Conservation (phyloP, 257 asterid species). For the Salvia hispanica region DNA sequence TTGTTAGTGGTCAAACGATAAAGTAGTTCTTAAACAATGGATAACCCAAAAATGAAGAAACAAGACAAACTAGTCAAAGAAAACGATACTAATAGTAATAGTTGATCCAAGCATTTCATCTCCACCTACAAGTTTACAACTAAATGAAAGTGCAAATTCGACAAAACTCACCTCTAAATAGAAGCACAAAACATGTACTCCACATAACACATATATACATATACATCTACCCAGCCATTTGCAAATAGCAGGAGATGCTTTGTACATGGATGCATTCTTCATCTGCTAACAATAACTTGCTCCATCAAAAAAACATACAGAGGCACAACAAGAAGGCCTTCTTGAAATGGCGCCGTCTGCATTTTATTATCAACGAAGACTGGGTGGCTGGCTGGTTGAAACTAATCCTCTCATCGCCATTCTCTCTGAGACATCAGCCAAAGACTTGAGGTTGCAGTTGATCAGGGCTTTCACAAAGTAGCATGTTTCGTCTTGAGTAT, state of each 20-base stretch:
- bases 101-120: background rate
- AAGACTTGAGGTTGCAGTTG: conserved; percentile 58
- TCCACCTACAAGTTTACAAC: conserved; percentile 1
- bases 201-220: background rate
- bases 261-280: conserved; percentile 24
- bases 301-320: conserved; percentile 22
- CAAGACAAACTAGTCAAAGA: conserved; percentile 19
- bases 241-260: conserved; percentile 17
- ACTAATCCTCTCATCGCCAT: conserved; percentile 56
- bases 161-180: background rate
- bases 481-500: conserved; percentile 63
- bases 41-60: background rate
- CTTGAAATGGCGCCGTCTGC: background rate
- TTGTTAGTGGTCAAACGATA: background rate
- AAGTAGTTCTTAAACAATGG: background rate
- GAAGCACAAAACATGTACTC: conserved; percentile 22
- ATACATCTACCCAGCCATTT: conserved; percentile 2
- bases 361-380: background rate
- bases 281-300: conserved; percentile 12
- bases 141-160: background rate
- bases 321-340: background rate
- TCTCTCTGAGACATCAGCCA: conserved; percentile 58
- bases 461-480: conserved; percentile 57
- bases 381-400: conserved; percentile 20
- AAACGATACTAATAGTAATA: conserved; percentile 14